Conservation (phyloP, 306 rosid species). For the Arachis hypogaea region DNA sequence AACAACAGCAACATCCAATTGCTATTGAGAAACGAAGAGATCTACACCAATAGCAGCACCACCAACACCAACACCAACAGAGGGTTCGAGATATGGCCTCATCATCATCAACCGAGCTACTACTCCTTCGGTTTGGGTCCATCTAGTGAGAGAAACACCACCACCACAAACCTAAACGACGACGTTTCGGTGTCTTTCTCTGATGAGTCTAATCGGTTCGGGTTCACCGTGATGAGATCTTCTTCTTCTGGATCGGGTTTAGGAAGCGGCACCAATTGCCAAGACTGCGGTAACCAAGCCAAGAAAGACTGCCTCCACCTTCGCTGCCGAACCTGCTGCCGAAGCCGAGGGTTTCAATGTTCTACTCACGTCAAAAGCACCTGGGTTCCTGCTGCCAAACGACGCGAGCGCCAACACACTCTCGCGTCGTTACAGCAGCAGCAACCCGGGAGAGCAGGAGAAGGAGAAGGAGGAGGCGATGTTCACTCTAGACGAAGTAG, state of each 20-base stretch:
- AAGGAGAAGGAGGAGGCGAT: conserved; percentile 41
- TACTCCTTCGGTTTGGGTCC: conserved; percentile 81
- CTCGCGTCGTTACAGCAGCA: conserved; percentile 59
- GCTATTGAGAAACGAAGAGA: conserved; percentile 69
- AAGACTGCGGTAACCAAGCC: conserved; percentile 96
- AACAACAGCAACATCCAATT: conserved; percentile 39
- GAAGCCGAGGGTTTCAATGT: conserved; percentile 95
- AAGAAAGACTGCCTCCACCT: conserved; percentile 88
- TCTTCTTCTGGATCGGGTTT: conserved; percentile 43
- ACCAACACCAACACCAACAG: conserved; percentile 39
- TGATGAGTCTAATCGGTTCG: conserved; percentile 62
- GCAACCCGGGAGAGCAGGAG: conserved; percentile 33
- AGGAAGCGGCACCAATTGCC: conserved; percentile 63
- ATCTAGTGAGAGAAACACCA: conserved; percentile 32
- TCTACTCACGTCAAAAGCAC: conserved; percentile 95
- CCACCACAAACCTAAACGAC: conserved; percentile 36
- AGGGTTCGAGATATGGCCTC: conserved; percentile 94
- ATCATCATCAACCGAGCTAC: conserved; percentile 50
- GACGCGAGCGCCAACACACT: conserved; percentile 90
- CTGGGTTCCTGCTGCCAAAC: conserved; percentile 92
- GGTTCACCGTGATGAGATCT: conserved; percentile 64
- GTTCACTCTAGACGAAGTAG: conserved; percentile 55
- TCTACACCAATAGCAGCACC: conserved; percentile 53
- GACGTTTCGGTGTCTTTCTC: conserved; percentile 49
- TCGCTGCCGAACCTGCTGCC: conserved; percentile 92